These are phyloP conservation scores for Euclidium syriacum DNA, from an alignment of 345 rosid species.

Conservation along the genomic window DNA sequence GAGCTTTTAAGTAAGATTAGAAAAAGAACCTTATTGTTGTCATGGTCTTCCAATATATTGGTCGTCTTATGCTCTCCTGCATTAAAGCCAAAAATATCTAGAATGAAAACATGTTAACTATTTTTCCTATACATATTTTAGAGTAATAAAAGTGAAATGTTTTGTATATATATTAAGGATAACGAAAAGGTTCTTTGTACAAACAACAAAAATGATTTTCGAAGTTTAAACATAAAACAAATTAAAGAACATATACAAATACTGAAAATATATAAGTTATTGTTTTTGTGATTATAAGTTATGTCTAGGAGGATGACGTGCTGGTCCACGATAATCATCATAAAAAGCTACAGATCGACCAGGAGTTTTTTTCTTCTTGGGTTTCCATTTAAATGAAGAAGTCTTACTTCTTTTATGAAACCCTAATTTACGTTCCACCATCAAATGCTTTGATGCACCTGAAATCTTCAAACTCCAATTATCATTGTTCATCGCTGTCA, in stretches of 20 bases:
- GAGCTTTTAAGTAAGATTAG: constrained; percentile 1
- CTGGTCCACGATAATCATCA: constrained; percentile 27
- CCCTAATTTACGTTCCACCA: constrained; percentile 12
- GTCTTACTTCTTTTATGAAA: constrained; percentile 22
- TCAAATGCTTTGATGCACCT: constrained; percentile 1
- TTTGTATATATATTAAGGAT: not conserved
- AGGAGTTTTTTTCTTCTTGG: constrained; percentile 16
- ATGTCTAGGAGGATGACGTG: constrained; percentile 25
- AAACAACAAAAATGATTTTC: not conserved
- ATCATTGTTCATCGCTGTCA: not conserved
- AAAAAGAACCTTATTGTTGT: constrained; percentile 23
- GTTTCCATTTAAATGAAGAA: constrained; percentile 22
- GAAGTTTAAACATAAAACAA: not conserved
- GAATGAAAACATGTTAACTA: constrained; percentile 9
- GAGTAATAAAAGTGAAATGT: not conserved
- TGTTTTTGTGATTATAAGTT: constrained; percentile 11
- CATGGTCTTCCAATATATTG: constrained; percentile 1
- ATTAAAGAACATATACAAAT: not conserved
- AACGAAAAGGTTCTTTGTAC: not conserved
- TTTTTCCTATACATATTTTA: not conserved
- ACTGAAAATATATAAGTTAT: not conserved
- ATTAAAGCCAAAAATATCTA: constrained; percentile 13
- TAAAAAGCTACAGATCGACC: constrained; percentile 16
- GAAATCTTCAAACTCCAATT: not conserved
- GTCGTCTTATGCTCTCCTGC: constrained; percentile 9